Conservation (phyloP, 2,329 filamentous ascomycete genomes). For the Ophidiomyces ophidiicola region DNA sequence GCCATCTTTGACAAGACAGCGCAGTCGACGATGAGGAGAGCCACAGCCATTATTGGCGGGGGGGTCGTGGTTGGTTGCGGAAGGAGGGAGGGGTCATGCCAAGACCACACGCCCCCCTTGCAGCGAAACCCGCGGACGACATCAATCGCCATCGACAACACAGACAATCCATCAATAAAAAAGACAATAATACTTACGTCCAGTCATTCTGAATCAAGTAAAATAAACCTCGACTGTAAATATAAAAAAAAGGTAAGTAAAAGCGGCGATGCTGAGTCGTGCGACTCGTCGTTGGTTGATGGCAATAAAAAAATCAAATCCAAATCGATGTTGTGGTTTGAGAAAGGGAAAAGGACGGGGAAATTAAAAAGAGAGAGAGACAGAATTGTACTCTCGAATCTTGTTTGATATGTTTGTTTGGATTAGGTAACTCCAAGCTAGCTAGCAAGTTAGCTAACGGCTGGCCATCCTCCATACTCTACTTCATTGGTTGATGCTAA, state of each 20-base stretch:
- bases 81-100: constrained; percentile 3
- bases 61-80: neutral
- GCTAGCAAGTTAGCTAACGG: too few species aligned
- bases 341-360: constrained; percentile 15
- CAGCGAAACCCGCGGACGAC: constrained; percentile 7
- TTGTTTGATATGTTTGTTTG: too few species aligned
- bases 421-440: too few species aligned
- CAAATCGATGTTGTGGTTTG: constrained; percentile 9
- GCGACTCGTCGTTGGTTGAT: constrained; percentile 9
- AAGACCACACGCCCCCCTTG: constrained; percentile 4
- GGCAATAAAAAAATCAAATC: constrained; percentile 11
- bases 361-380: too few species aligned
- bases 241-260: constrained; percentile 12
- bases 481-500: too few species aligned
- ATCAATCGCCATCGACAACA: constrained; percentile 12
- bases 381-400: too few species aligned
- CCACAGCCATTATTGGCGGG: neutral
- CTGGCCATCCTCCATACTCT: too few species aligned
- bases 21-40: too few species aligned
- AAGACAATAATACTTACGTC: constrained; percentile 38
- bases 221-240: constrained; percentile 13
- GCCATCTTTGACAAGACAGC: neutral
- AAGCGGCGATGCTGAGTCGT: constrained; percentile 2
- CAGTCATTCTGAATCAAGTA: constrained; percentile 43
- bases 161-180: constrained; percentile 6